Percentiles rank a stretch among this genome's conserved stretches.
phyloP scores from a whole-genome alignment of 768 basidiomycete species.

The Mrakia hoshinonis region DNA sequence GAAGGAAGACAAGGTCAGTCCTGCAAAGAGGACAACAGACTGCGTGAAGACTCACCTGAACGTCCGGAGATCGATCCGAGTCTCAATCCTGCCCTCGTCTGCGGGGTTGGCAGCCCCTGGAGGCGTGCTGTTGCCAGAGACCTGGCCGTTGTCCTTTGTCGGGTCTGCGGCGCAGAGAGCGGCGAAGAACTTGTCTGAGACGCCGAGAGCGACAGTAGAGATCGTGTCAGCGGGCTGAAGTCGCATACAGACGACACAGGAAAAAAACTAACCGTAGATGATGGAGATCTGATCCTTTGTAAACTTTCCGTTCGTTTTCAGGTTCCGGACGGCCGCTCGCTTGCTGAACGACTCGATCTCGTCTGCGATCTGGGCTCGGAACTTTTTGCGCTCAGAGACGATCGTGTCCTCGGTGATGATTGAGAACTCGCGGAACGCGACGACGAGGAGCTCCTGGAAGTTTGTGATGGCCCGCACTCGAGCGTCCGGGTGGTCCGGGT shows the following conservation, averaged over 20 bases:
- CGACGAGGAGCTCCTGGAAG: conserved; percentile 78
- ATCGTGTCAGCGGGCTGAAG: conserved; percentile 58
- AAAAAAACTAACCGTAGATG: conserved; percentile 76
- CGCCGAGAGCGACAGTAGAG: conserved; percentile 89
- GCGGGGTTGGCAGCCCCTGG: not conserved
- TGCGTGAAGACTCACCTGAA: conserved; percentile 45
- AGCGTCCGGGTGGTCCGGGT: conserved; percentile 78
- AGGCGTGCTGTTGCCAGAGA: not conserved
- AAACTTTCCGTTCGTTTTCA: conserved; percentile 69
- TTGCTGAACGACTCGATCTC: conserved; percentile 92
- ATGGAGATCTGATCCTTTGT: conserved; percentile 76
- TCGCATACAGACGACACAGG: not conserved
- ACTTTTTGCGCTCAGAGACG: conserved; percentile 69
- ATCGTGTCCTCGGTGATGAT: conserved; percentile 94
- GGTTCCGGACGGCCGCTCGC: conserved; percentile 77
- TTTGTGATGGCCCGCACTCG: conserved; percentile 86
- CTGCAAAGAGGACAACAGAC: not conserved
- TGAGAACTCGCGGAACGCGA: conserved; percentile 96
- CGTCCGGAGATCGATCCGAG: conserved; percentile 71
- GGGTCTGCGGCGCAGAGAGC: conserved; percentile 44
- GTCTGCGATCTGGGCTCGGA: conserved; percentile 79
- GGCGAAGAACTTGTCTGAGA: conserved; percentile 76
- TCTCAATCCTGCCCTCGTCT: conserved; percentile 71
- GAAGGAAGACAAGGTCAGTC: not conserved
- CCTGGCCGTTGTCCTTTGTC: not conserved